These are phyloP conservation scores for Boletus tylopilopsis DNA, from an alignment of 768 basidiomycete species.

Conservation along the genomic window DNA sequence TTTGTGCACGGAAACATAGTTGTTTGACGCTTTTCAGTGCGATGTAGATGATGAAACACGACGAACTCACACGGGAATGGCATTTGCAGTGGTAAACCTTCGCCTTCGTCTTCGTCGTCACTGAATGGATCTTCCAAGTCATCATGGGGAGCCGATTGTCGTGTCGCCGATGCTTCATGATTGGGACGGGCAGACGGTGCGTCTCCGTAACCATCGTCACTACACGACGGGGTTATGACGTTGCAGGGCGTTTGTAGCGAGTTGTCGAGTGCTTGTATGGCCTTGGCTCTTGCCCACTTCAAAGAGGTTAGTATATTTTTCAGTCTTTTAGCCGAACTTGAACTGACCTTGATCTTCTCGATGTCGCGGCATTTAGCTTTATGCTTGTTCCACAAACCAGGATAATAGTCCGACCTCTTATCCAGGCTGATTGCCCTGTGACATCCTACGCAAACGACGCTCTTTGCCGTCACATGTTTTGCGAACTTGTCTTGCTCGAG, in stretches of 20 bases:
- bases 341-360: constrained; percentile 26
- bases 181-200: not conserved
- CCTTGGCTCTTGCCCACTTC: constrained; percentile 14
- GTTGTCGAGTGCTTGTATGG: not conserved
- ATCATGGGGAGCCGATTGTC: not conserved
- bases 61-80: constrained; percentile 27
- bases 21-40: constrained; percentile 5
- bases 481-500: constrained; percentile 31
- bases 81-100: constrained; percentile 5
- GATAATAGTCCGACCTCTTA: constrained; percentile 33
- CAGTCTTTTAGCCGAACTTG: not conserved
- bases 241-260: constrained; percentile 1
- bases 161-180: not conserved
- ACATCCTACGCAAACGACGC: constrained; percentile 30
- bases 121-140: constrained; percentile 7
- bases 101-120: constrained; percentile 19
- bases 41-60: not conserved
- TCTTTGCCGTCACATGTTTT: constrained; percentile 20
- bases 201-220: not conserved
- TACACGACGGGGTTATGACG: not conserved
- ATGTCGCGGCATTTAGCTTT: constrained; percentile 26
- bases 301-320: constrained; percentile 10
- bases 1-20: not conserved
- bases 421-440: constrained; percentile 32
- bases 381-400: constrained; percentile 35